Evolutionary conservation across 768 basidiomycete genomes (phyloP), one percentile per base, ranked within the genome.

Genomic region (Amanita fuliginea): DNA sequence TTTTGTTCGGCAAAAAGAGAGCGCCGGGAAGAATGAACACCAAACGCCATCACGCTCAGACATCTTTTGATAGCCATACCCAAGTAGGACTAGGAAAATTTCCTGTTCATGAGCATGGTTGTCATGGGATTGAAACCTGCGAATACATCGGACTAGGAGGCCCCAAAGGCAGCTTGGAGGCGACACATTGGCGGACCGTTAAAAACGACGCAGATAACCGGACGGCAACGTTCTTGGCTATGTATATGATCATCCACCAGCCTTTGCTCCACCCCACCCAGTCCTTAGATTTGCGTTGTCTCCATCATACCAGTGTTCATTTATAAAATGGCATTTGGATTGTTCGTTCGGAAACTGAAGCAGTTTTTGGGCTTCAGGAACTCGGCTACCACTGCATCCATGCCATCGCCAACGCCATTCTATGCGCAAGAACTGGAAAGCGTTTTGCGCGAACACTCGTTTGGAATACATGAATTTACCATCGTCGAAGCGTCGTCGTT

Each of bases 361-460:
- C 26, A 6, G 8, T 9, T 21, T 16, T 48, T 48, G 11, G 22
- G 47, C 24, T 28, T 11, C 47, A 48, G n/a, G 9, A n/a, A n/a
- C 21, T 9, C 7, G 2, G 14, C 18, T 22, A 35, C 34, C 37
- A 33, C 33, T 58, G 57, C 55, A 47, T 33, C 28, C 44, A 58
- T 21, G 55, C 55, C 3, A 44, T 54, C 39, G 49, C 55, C 64
- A 6, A 46, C 62, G 8, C 56, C 62, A 16, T 75, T 77, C 57
- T 73, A 62, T 56, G 57, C 67, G 49, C 59, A 66, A 49, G 83
- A 86, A 59, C 68, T 86, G 16, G 63, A 63, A 18, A 65, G 68
- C 19, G 74, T 78, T 21, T 69, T 86, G 32, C 62, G 62, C 28
- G 83, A 85, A 56, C 78, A 84, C 53, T 64, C 71, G 4, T 80